These are phyloP conservation scores for Torulaspora pretoriensis DNA, from an alignment of 1,139 yeast species.

Conservation along the genomic window DNA sequence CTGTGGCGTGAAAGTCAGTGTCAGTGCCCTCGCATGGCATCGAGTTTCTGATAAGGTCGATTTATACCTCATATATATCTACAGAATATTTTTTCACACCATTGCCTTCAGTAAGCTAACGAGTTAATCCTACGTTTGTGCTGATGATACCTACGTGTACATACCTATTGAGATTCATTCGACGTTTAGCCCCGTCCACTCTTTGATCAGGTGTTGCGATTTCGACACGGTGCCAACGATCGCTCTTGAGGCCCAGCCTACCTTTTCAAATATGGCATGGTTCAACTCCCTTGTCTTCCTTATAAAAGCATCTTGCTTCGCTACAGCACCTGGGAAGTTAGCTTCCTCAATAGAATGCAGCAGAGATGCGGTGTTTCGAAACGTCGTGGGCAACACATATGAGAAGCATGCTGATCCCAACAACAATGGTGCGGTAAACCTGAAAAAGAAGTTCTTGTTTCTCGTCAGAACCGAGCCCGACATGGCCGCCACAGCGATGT, in stretches of 20 bases:
- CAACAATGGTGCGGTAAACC: conserved; percentile 57
- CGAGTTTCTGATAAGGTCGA: no score
- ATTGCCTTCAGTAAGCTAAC: no score
- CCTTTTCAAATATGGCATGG: conserved; percentile 34
- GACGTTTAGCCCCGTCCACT: conserved; percentile 16
- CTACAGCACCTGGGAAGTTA: conserved; percentile 61
- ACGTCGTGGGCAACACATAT: conserved; percentile 76
- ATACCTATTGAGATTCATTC: conserved; percentile 3
- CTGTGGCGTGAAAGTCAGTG: no score
- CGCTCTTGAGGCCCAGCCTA: conserved; percentile 2
- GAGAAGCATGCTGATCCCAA: conserved; percentile 69
- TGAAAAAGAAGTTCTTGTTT: conserved; percentile 55
- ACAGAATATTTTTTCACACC: no score
- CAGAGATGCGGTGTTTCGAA: conserved; percentile 56
- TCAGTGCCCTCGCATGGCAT: no score
- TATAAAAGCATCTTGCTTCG: conserved; percentile 56
- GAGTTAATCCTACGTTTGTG: no score
- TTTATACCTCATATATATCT: no score
- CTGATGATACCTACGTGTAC: no score
- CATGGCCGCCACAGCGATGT: conserved; percentile 67
- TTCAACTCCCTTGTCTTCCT: conserved; percentile 35
- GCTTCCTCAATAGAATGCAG: conserved; percentile 64
- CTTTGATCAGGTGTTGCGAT: conserved; percentile 11
- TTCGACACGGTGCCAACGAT: conserved; percentile 1
- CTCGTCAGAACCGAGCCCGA: conserved; percentile 80